Evolutionary conservation across 768 basidiomycete species (phyloP), one percentile per base, ranked within the genome.

Genomic region (Mycena amicta): DNA sequence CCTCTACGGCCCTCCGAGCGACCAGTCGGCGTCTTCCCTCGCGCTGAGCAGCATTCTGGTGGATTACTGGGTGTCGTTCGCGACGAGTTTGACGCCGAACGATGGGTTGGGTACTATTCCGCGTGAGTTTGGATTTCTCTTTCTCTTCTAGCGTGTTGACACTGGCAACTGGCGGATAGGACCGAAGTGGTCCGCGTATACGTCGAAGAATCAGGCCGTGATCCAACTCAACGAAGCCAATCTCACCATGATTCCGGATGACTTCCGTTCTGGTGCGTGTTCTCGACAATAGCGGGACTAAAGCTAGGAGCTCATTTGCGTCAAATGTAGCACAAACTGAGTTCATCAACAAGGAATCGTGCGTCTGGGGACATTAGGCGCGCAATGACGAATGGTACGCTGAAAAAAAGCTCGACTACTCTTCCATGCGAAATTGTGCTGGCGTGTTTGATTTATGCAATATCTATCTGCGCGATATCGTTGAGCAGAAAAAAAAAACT

Each of bases 11-110:
- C 62, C 61, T 3, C 66, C 68, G 1, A 28, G 45, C 13, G 67
- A 71, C 43, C 59, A 50, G 8, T 68, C 69, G 18, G 56, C 67
- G 23, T 58, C 67, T 25, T 60, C 66, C 8, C 41, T 60, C 39
- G 60, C 53, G 2, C 54, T 75, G 3, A 76, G 75, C 55, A 64
- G 55, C 18, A 50, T 69, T n/a, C 75, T 79, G 71, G 70, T 76
- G 26, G 74, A 79, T 56, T 79, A 77, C 54, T 79, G 75, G 77
- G 69, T 78, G 22, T 79, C 77, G 3, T 79, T 77, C 50, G 71
- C 72, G 1, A 74, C 69, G 3, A 71, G 68, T 30, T 59, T 79
- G 37, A 68, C 75, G 55, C 77, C 76, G 3, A 79, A 79, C 59
- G 77, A 79, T 49, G 69, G 70, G 2, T 66, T n/a, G n/a, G n/a